phyloP scores from a whole-genome alignment of 164 flowering plant species.

The Umbilicus rupestris region DNA sequence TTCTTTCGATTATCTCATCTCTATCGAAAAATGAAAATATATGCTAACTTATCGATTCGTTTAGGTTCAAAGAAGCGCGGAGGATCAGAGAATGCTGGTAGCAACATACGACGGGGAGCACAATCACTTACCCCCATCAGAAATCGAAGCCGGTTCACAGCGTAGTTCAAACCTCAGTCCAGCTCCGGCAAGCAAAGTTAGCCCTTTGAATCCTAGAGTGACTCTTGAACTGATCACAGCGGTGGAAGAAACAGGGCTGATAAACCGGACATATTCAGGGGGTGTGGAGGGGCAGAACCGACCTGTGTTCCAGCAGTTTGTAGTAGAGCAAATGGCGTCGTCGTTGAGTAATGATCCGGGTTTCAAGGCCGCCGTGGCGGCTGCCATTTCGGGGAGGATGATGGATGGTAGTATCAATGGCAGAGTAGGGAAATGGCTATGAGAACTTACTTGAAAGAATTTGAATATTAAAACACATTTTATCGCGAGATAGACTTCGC shows the following conservation, averaged over 20 bases:
- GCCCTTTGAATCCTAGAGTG: background rate
- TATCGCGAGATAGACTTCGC: too few relatives aligned
- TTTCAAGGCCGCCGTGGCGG: constrained; percentile 34
- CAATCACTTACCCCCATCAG: constrained; percentile 23
- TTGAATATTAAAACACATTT: background rate
- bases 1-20: background rate
- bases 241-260: background rate
- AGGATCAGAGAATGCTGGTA: constrained; percentile 27
- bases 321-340: constrained; percentile 25
- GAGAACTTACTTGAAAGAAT: background rate
- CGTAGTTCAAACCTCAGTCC: background rate
- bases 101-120: constrained; percentile 61
- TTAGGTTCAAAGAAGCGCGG: constrained; percentile 44
- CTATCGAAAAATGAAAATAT: background rate
- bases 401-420: background rate
- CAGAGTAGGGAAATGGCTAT: background rate
- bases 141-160: background rate
- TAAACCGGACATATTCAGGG: background rate
- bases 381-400: constrained; percentile 26
- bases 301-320: background rate
- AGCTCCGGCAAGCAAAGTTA: too few relatives aligned
- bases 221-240: background rate
- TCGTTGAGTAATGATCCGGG: constrained; percentile 32
- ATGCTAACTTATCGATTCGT: background rate
- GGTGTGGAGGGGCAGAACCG: background rate